These are phyloP conservation scores for Exophiala calicioides DNA, from an alignment of 2,329 filamentous ascomycete species.

Conservation along the genomic window DNA sequence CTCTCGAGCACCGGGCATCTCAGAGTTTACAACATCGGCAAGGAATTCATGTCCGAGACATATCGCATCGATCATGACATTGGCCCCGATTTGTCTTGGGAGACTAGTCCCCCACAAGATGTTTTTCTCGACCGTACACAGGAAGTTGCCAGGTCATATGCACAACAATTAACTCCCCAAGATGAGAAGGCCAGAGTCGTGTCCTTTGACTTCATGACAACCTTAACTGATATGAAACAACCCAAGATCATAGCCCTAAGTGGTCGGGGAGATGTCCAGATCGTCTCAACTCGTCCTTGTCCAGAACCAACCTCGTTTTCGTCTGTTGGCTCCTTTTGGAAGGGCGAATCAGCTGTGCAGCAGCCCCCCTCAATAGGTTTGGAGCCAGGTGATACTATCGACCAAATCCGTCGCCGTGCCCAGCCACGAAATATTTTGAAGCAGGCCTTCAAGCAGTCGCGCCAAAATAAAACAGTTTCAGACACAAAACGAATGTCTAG, in stretches of 20 bases:
- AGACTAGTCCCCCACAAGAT: conserved; percentile 44
- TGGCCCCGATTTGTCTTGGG: conserved; percentile 33
- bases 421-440: conserved; percentile 22
- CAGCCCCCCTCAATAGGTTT: neutral
- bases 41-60: conserved; percentile 49
- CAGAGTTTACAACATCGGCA: conserved; percentile 57
- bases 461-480: conserved; percentile 16
- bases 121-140: conserved; percentile 50
- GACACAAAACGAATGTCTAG: conserved; percentile 21
- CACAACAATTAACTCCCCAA: conserved; percentile 46
- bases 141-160: conserved; percentile 48
- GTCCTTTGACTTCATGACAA: conserved; percentile 62
- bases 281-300: conserved; percentile 40
- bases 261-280: conserved; percentile 53
- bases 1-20: conserved; percentile 62
- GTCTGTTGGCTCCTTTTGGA: conserved; percentile 20
- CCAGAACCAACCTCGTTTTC: conserved; percentile 21
- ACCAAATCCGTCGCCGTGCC: conserved; percentile 17
- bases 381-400: conserved; percentile 6
- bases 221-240: conserved; percentile 46
- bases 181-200: conserved; percentile 55
- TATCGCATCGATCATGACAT: conserved; percentile 40
- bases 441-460: conserved; percentile 19
- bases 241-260: conserved; percentile 56
- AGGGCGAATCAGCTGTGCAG: conserved; percentile 9